Evolutionary conservation across 306 rosid species (phyloP).

Genomic region (Dalbergia cochinchinensis): DNA sequence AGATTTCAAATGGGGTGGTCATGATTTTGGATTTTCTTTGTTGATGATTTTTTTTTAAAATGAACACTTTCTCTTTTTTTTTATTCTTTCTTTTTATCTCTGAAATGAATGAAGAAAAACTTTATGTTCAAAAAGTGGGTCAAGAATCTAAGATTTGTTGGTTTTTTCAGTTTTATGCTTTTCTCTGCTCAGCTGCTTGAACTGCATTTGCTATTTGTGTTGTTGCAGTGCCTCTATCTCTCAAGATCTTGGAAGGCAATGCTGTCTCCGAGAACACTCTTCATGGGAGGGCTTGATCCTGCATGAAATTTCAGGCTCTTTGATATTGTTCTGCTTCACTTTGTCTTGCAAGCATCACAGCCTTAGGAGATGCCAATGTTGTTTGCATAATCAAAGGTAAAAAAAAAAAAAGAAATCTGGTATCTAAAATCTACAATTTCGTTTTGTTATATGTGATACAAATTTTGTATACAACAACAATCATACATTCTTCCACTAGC

Average conservation of each 20-base stretch:
- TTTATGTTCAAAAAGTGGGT: slow-evolving; percentile 54
- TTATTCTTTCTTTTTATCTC: background rate
- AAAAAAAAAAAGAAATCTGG: background rate
- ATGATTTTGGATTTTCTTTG: background rate
- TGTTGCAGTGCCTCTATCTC: slow-evolving; percentile 40
- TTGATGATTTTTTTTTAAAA: background rate
- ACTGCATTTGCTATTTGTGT: slow-evolving; percentile 22
- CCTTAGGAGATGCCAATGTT: background rate
- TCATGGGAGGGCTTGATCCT: slow-evolving; percentile 45
- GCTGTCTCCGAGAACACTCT: slow-evolving; percentile 34
- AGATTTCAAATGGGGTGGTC: background rate
- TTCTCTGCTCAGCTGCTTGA: slow-evolving; percentile 27
- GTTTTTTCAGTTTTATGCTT: slow-evolving; percentile 28
- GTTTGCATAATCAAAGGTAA: slow-evolving; percentile 40
- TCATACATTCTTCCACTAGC: background rate
- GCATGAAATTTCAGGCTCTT: slow-evolving; percentile 38
- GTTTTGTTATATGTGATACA: background rate
- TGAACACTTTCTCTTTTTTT: background rate
- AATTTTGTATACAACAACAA: background rate
- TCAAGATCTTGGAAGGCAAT: slow-evolving; percentile 55
- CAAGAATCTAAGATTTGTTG: slow-evolving; percentile 51
- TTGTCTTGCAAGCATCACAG: background rate
- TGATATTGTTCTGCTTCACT: background rate
- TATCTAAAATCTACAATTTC: background rate
- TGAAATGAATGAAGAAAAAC: background rate